A percentile compares a stretch with the other conserved stretches of the same genome.
phyloP scores from a whole-genome alignment of 2,329 filamentous ascomycete genomes.

The Alternaria ethzedia region DNA sequence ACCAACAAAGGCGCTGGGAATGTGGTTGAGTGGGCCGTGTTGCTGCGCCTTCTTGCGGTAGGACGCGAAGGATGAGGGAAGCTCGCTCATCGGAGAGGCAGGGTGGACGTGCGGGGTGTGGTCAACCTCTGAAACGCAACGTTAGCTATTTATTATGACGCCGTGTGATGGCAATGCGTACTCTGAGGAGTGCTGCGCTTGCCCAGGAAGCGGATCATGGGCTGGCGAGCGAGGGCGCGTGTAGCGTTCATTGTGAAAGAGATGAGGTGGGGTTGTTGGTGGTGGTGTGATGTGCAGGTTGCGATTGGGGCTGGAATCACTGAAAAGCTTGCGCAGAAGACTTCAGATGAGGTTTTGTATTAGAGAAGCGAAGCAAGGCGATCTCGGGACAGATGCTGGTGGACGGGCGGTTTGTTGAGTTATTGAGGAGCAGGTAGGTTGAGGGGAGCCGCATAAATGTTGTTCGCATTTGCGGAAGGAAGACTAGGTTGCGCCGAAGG shows the following conservation, averaged over 20 bases:
- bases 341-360: neutral
- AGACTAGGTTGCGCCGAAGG: conserved; percentile 22
- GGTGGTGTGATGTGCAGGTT: neutral
- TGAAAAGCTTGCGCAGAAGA: neutral
- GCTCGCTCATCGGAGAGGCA: conserved; percentile 68
- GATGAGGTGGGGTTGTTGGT: conserved; percentile 12
- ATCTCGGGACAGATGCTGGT: neutral
- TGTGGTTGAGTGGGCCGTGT: conserved; percentile 70
- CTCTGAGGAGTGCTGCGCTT: conserved; percentile 55
- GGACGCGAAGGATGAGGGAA: conserved; percentile 74
- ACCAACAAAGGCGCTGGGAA: conserved; percentile 30
- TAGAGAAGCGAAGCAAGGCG: neutral
- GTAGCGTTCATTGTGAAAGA: conserved; percentile 53
- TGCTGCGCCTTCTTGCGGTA: conserved; percentile 81
- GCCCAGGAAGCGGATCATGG: conserved; percentile 60
- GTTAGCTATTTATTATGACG: conserved; percentile 17
- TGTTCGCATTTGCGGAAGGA: conserved; percentile 19
- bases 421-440: conserved; percentile 9
- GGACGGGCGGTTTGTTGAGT: neutral
- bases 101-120: conserved; percentile 77
- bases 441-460: conserved; percentile 27
- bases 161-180: conserved; percentile 32
- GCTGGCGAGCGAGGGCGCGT: conserved; percentile 55
- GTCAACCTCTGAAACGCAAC: conserved; percentile 66
- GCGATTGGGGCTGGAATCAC: neutral